Conservation (phyloP, 768 basidiomycete species). For the Lentinula detonsa region DNA sequence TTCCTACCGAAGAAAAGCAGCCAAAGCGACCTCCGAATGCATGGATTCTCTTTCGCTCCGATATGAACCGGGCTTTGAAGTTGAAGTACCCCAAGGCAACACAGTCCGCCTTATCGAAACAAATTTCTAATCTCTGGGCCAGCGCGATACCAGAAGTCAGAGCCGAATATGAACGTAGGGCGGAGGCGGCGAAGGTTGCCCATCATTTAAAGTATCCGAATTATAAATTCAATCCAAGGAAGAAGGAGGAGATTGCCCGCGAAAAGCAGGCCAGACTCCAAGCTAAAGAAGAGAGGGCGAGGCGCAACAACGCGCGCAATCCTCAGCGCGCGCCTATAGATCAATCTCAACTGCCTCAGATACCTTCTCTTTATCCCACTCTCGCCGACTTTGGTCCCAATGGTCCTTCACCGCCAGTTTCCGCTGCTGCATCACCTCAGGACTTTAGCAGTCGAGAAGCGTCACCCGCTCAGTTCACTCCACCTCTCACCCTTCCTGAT, state of each 20-base stretch:
- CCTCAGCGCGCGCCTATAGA: constrained; percentile 7
- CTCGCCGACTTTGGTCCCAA: constrained; percentile 22
- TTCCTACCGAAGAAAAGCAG: not conserved
- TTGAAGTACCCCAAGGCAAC: constrained; percentile 23
- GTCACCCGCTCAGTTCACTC: not conserved
- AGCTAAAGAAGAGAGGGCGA: constrained; percentile 28
- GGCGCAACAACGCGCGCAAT: constrained; percentile 13
- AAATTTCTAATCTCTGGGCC: constrained; percentile 62
- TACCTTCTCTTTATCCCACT: constrained; percentile 13
- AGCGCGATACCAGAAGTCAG: constrained; percentile 42
- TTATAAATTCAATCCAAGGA: constrained; percentile 54
- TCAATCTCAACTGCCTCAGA: constrained; percentile 12
- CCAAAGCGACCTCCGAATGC: constrained; percentile 70
- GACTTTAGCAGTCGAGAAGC: constrained; percentile 12
- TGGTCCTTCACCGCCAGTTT: constrained; percentile 49
- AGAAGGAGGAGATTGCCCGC: constrained; percentile 43
- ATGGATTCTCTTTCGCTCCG: constrained; percentile 77
- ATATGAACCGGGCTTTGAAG: constrained; percentile 42
- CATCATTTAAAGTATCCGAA: constrained; percentile 47
- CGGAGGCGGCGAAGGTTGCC: constrained; percentile 45
- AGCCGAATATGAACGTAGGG: constrained; percentile 44
- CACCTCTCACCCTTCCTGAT: not conserved
- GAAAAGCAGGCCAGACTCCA: constrained; percentile 32
- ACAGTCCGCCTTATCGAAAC: constrained; percentile 61
- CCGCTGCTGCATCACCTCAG: constrained; percentile 42